Base-by-base conservation (phyloP, 257 asterid genomes). In the Przewalskia tangutica region DNA sequence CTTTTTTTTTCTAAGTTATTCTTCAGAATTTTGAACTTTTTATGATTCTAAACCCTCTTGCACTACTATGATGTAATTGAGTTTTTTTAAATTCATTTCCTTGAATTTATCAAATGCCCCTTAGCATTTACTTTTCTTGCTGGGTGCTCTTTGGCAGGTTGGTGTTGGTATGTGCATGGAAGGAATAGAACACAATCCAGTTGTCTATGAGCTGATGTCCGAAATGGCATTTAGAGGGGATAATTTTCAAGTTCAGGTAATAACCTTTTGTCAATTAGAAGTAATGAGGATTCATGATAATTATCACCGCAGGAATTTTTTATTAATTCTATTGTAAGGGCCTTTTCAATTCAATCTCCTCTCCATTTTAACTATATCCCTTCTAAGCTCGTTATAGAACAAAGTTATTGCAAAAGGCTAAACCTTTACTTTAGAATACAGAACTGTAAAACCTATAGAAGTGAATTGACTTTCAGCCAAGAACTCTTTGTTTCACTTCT, bases 81-180 rank as follows among this genome's bases (percentile, higher is more conserved):
- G 10, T 17, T 53, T 44, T 16, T 67, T 13, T 14, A 54, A 66
- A 48, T 46, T 58, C 44, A 48, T 73, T 73, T 73, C 79, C 60
- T 48, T 73, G 59, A 73, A 48, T 12, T 73, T 73, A 42, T 73
- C 42, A 4, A 42, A 66, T 59, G 53, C 27, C 53, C 42, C 2
- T 76, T 65, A 10, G 59, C n/a, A 18, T 2, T 62, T 62, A 3
- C n/a, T 62, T 73, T 50, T 20, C 48, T 66, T 36, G n/a, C 63
- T 48, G n/a, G 23, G 7, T 78, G 14, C 67, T 82, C 48, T 83
- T 56, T 80, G 80, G 85, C 90, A 95, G 99, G 83, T 95, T 81
- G 99, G 99, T 78, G 99, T 94, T 51, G 98, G 98, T 68, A 91
- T 94, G 98, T 94, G 99, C 92, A 95, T 95, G 99, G 98, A 95